Evolutionary conservation across 2,329 filamentous ascomycete genomes (phyloP), one percentile per base, ranked within the genome.

Genomic region (Aciculosporium take): DNA sequence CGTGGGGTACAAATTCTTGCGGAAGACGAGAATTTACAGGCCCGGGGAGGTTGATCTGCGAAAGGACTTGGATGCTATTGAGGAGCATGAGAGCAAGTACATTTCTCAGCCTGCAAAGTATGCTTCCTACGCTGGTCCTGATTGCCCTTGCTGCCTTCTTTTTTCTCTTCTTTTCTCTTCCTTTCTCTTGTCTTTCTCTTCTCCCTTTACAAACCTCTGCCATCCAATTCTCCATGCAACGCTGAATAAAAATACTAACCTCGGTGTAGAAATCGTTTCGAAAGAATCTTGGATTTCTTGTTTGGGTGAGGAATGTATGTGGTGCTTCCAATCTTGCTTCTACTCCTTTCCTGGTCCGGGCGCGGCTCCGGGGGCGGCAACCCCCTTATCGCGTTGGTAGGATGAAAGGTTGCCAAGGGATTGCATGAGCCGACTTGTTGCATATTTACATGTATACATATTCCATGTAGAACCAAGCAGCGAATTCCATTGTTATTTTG

Each of bases 1-100:
- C 55, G 32, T 80, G 3, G 74, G 72, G 5, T 89, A 81, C 78
- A 91, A 89, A 58, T 24, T 84, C 6, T 49, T 77, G 43, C 77
- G 82, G 56, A 72, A 67, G 53, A 84, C 81, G 0, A 73, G 67
- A 40, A 68, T 72, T 44, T 55, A 67, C 39, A 68, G 65, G 43
- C 65, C 76, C 0, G 59, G 70, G 12, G 72, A 84, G 40, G 71
- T 79, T 1, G 80, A 86, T 54, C 58, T 85, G 21, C 56, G 67
- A 10, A 69, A 71, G 39, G 78, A 80, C 46, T 53, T 82, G 13
- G 74, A 72, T 1, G 76, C 76, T 47, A 74, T 86, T 46, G 80
- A 81, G 36, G 76, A 80, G 46, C 84, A 85, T 50, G 72, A 76
- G 41, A 64, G 65, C 29, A 76, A 71, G 35, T 84, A 69, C 52